Conservation (phyloP, 306 rosid genomes). For the Cucurbita argyrosperma region DNA sequence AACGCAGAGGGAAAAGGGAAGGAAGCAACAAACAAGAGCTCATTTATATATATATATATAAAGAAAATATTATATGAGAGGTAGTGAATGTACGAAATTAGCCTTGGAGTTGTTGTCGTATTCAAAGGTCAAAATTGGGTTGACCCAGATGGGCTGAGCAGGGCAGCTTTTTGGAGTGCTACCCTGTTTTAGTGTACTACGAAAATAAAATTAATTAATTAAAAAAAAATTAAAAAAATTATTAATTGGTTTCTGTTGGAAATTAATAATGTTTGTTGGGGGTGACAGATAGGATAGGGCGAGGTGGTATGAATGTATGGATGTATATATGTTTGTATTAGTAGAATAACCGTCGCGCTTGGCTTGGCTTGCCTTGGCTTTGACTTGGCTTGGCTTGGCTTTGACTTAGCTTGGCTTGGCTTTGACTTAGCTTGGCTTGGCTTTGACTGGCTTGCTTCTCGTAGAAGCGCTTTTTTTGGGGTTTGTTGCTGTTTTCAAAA, state of each 20-base stretch:
- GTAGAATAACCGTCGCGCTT: too few species aligned
- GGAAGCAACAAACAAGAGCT: neutral
- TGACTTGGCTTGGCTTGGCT: too few species aligned
- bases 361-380: too few species aligned
- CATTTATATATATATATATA: too few species aligned
- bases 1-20: neutral
- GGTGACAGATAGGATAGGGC: neutral
- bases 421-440: too few species aligned
- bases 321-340: too few species aligned
- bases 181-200: neutral
- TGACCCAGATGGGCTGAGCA: neutral
- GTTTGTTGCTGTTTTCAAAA: neutral
- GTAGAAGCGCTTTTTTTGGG: neutral
- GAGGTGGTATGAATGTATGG: neutral
- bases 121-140: constrained; percentile 2
- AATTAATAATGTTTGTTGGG: neutral
- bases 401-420: too few species aligned
- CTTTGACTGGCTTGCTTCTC: too few species aligned
- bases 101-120: neutral
- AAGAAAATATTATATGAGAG: too few species aligned
- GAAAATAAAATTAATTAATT: neutral
- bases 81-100: neutral
- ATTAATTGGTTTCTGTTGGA: neutral
- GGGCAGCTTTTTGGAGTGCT: neutral
- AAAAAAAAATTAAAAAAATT: too few species aligned